Base-by-base conservation (phyloP, 2,329 filamentous ascomycete species). In the Fusarium xyrophilum region DNA sequence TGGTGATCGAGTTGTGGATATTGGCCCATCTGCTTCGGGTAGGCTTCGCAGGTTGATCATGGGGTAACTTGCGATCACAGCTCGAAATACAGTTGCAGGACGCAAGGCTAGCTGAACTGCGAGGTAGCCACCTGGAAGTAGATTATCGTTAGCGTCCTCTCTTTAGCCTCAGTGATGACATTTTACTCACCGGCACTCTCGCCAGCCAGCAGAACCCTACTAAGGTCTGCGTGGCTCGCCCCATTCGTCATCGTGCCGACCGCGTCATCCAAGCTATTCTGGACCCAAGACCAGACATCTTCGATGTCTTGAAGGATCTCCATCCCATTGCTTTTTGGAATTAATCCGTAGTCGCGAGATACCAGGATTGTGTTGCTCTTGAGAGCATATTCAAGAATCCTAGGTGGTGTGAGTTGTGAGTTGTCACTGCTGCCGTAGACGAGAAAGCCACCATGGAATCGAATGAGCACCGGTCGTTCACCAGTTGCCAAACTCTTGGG, bases 171-270 rank as follows among this genome's bases (percentile, higher is more conserved):
- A 2, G 7, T 5, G 1, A 46, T 6, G 15, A 8, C 0, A 3
- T 3, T 0, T 1, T 6, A 13, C 27, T 23, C 3, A 6, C 27
- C 43, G 1, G 43, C 43, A 47, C 27, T 47, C 7, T 47, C 43
- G 2, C 43, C 43, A 4, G 43, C 10, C 0, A 47, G 0, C 10
- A 47, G 2, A 0, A 32, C 43, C 9, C 6, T 13, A 1, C 2
- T 0, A 0, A 47, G 3, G 27, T 32, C 43, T 23, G 7, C n/a
- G 2, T 5, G 1, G 11, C 43, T 47, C 5, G 17, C 23, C 14
- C 28, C 44, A 1, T 13, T 23, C 7, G 27, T 47, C 28, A 47
- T 23, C 2, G 5, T 13, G 23, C 5, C 3, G 13, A 32, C 6
- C 2, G 14, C 28, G 5, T 47, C 7, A 3, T 1, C 0, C 10